Evolutionary conservation across 2,329 filamentous ascomycete species (phyloP).

Genomic region (Neopestalotiopsis sp.): DNA sequence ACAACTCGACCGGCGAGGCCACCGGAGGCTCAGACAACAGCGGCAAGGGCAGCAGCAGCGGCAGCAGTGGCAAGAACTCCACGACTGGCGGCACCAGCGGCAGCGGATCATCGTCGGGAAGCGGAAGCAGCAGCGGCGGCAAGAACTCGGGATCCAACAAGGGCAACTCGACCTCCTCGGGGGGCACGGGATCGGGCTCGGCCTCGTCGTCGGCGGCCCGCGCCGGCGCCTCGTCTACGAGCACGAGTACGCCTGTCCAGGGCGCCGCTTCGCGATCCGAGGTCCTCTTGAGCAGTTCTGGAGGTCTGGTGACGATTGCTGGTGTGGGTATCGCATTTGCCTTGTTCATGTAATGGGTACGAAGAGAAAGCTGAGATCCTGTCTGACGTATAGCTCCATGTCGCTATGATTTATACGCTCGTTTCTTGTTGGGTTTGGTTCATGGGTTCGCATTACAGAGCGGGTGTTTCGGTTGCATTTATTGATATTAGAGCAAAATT

Average conservation of each 20-base stretch:
- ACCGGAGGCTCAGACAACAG: neutral
- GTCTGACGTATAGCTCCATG: neutral
- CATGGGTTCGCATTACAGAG: neutral
- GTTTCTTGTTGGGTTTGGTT: neutral
- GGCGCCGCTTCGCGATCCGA: constrained; percentile 5
- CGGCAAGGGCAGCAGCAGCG: neutral
- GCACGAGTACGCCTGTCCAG: constrained; percentile 2
- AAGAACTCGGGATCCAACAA: constrained; percentile 6
- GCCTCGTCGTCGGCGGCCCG: constrained; percentile 8
- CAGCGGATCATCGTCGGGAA: neutral
- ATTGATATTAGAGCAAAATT: neutral
- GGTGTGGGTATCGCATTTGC: constrained; percentile 20
- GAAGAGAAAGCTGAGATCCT: neutral
- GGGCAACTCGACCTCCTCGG: neutral
- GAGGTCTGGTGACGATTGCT: constrained; percentile 18
- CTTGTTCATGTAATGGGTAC: constrained; percentile 15
- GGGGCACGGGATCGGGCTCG: neutral
- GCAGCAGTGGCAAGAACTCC: neutral
- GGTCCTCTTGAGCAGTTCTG: constrained; percentile 3
- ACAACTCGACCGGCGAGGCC: neutral
- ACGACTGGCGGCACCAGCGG: neutral
- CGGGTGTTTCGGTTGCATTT: constrained; percentile 1
- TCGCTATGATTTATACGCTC: neutral
- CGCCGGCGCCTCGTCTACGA: neutral
- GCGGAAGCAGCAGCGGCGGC: neutral